Evolutionary conservation across 371 early-diverging fungal genomes (phyloP).

Genomic region (Paraphysoderma sedebokerense): DNA sequence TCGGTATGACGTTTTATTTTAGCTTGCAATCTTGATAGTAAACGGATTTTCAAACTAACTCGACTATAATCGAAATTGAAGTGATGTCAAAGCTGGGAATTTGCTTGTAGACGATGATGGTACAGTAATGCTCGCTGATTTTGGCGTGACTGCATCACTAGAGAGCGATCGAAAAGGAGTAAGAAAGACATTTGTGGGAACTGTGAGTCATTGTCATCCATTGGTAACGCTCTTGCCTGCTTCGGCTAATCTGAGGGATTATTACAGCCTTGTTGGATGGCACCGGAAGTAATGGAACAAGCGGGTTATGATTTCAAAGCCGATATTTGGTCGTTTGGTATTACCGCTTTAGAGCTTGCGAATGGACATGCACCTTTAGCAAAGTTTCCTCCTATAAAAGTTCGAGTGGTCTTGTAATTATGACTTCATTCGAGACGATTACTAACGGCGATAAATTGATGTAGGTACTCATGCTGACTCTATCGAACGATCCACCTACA

Average conservation of each 20-base stretch:
- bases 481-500: conserved; percentile 76
- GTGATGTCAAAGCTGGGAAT: conserved; percentile 86
- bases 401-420: conserved; percentile 8
- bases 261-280: conserved; percentile 77
- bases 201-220: too few species aligned
- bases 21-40: too few species aligned
- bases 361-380: conserved; percentile 88
- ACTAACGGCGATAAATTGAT: neutral
- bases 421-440: neutral
- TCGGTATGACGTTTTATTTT: too few species aligned
- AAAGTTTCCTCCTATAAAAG: conserved; percentile 75
- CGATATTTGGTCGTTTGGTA: conserved; percentile 88
- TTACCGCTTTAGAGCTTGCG: conserved; percentile 74
- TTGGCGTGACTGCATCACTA: conserved; percentile 68
- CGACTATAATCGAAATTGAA: too few species aligned
- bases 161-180: conserved; percentile 56
- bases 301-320: conserved; percentile 74
- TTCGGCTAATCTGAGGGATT: neutral
- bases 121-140: conserved; percentile 70
- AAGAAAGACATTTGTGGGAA: conserved; percentile 82
- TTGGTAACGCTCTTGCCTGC: conserved; percentile 5
- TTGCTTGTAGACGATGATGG: conserved; percentile 68
- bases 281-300: conserved; percentile 49
- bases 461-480: conserved; percentile 71
- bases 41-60: too few species aligned